Evolutionary conservation across 2,329 filamentous ascomycete species (phyloP).

Genomic region (Macrophomina phaseolina): DNA sequence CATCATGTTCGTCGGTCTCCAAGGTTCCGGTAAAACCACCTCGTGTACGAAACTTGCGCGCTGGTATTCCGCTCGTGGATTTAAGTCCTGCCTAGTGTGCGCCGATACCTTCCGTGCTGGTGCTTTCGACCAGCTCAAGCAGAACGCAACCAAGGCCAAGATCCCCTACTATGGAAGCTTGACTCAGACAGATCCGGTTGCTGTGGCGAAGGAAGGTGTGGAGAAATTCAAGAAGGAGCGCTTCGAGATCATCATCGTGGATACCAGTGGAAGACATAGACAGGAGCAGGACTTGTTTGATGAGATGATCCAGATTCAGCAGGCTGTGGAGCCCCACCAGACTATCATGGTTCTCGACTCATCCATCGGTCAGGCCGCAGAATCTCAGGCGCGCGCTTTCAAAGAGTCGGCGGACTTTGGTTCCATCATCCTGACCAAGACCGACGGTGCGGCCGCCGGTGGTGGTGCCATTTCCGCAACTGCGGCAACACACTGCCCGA

Average conservation of each 20-base stretch:
- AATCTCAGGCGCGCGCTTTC: slow-evolving; percentile 93
- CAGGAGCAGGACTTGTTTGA: slow-evolving; percentile 95
- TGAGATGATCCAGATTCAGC: slow-evolving; percentile 97
- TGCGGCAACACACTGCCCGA: slow-evolving; percentile 93
- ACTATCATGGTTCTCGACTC: slow-evolving; percentile 98
- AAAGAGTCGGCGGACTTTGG: slow-evolving; percentile 97
- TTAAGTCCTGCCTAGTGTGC: slow-evolving; percentile 92
- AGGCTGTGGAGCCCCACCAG: slow-evolving; percentile 87
- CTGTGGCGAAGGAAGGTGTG: slow-evolving; percentile 92
- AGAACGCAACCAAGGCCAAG: slow-evolving; percentile 98
- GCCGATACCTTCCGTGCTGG: slow-evolving; percentile 98
- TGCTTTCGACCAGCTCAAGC: slow-evolving; percentile 97
- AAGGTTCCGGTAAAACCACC: slow-evolving; percentile 97
- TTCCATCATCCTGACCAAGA: slow-evolving; percentile 99
- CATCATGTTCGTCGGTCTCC: slow-evolving; percentile 99
- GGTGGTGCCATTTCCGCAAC: slow-evolving; percentile 98
- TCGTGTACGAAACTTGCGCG: slow-evolving; percentile 96
- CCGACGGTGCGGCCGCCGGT: slow-evolving; percentile 91
- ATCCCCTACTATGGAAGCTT: slow-evolving; percentile 98
- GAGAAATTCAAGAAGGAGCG: slow-evolving; percentile 99
- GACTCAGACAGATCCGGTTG: slow-evolving; percentile 93
- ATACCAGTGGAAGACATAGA: slow-evolving; percentile 92
- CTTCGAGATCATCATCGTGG: slow-evolving; percentile 98
- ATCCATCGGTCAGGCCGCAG: slow-evolving; percentile 94
- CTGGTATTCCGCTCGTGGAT: slow-evolving; percentile 92